Conservation (phyloP, 2,329 filamentous ascomycete genomes). For the Esteya vermicola region DNA sequence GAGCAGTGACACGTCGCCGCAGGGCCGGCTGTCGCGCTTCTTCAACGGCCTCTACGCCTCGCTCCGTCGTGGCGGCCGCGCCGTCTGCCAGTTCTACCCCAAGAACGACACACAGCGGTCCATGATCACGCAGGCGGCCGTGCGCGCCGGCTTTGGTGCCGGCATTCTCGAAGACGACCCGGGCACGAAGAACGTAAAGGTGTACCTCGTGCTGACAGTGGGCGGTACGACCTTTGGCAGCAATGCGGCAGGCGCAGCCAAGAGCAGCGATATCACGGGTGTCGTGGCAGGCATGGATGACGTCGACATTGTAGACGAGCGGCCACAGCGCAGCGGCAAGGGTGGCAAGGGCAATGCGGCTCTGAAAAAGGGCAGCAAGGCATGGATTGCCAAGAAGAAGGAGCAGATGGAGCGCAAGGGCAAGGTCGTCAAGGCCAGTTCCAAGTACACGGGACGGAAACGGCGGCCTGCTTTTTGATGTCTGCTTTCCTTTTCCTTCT, state of each 20-base stretch:
- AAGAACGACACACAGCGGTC: slow-evolving; percentile 84
- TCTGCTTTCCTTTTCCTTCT: neutral
- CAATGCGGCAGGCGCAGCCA: too few species aligned
- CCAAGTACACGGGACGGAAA: slow-evolving; percentile 89
- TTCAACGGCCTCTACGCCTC: slow-evolving; percentile 86
- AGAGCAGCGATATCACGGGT: slow-evolving; percentile 81
- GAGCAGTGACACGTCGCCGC: slow-evolving; percentile 66
- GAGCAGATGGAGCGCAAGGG: slow-evolving; percentile 90
- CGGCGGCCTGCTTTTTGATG: slow-evolving; percentile 59
- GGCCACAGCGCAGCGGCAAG: slow-evolving; percentile 36
- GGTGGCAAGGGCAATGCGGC: slow-evolving; percentile 34
- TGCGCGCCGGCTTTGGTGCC: slow-evolving; percentile 89
- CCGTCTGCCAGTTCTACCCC: slow-evolving; percentile 95
- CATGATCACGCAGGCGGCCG: slow-evolving; percentile 84
- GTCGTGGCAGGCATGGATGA: slow-evolving; percentile 81
- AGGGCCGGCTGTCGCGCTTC: slow-evolving; percentile 67
- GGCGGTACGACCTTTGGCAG: slow-evolving; percentile 42
- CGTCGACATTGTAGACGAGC: slow-evolving; percentile 65
- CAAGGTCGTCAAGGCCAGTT: slow-evolving; percentile 81
- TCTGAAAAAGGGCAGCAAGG: slow-evolving; percentile 68
- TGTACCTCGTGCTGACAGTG: slow-evolving; percentile 91
- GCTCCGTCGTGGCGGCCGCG: slow-evolving; percentile 68
- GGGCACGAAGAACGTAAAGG: slow-evolving; percentile 89
- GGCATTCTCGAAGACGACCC: slow-evolving; percentile 91
- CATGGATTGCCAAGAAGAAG: slow-evolving; percentile 76